phyloP scores from a whole-genome alignment of 208 protist genomes.

The Leptomonas pyrrhocoris region DNA sequence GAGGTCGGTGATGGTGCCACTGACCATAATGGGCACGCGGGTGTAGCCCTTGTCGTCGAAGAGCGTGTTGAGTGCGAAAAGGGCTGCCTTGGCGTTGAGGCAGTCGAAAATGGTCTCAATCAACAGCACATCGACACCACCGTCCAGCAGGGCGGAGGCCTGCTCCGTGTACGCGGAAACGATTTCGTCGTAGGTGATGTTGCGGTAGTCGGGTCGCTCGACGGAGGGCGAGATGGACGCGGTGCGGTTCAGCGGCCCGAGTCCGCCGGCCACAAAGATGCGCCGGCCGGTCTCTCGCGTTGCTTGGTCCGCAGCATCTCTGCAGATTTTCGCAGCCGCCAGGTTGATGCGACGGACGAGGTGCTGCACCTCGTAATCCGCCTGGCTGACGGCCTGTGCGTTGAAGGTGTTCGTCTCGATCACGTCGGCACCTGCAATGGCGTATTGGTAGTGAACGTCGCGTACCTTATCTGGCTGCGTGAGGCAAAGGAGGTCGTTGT shows the following conservation, averaged over 20 bases:
- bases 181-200: conserved; percentile 94
- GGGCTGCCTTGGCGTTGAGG: conserved; percentile 91
- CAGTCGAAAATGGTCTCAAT: conserved; percentile 97
- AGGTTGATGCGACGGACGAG: conserved; percentile 90
- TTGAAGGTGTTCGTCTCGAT: conserved; percentile 98
- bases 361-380: conserved; percentile 93
- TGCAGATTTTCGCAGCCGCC: conserved; percentile 68
- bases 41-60: conserved; percentile 78
- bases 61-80: conserved; percentile 93
- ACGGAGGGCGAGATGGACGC: conserved; percentile 95
- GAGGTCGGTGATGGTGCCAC: conserved; percentile 94
- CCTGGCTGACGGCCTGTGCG: conserved; percentile 90
- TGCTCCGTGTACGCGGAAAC: conserved; percentile 93
- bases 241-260: conserved; percentile 96
- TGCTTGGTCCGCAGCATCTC: conserved; percentile 54
- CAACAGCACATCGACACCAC: conserved; percentile 94
- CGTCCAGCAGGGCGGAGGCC: conserved; percentile 89
- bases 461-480: conserved; percentile 93
- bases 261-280: conserved; percentile 93
- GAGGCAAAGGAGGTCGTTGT: conserved; percentile 96
- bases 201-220: conserved; percentile 92
- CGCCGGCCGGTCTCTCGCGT: conserved; percentile 47
- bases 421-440: conserved; percentile 95
- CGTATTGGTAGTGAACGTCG: conserved; percentile 92
- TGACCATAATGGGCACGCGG: conserved; percentile 81